These are phyloP conservation scores for Furcasterigmium furcatum DNA, from an alignment of 2,329 filamentous ascomycete genomes.

Conservation along the genomic window DNA sequence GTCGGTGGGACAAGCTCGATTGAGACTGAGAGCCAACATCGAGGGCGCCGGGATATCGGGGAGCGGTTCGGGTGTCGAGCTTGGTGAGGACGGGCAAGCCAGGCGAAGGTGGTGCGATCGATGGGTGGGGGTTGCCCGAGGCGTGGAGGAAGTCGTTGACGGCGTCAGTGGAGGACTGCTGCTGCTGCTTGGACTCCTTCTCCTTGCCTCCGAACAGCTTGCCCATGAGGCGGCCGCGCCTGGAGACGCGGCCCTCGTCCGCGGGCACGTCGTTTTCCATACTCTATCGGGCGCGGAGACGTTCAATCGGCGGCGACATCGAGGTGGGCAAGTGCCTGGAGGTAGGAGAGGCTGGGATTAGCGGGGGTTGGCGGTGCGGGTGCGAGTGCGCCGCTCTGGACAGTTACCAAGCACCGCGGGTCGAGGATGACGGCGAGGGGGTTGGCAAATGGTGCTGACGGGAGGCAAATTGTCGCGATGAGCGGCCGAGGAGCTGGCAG, in stretches of 20 bases:
- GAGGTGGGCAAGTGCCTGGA: not conserved
- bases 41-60: slow-evolving; percentile 53
- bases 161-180: slow-evolving; percentile 28
- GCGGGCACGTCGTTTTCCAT: slow-evolving; percentile 44
- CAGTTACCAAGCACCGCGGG: too few species aligned
- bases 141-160: slow-evolving; percentile 59
- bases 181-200: slow-evolving; percentile 33
- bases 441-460: not conserved
- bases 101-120: slow-evolving; percentile 42
- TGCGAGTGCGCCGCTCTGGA: too few species aligned
- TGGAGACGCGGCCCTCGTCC: slow-evolving; percentile 38
- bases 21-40: slow-evolving; percentile 38
- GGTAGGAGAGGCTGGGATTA: not conserved
- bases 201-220: slow-evolving; percentile 55
- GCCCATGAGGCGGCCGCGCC: slow-evolving; percentile 57
- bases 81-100: slow-evolving; percentile 41
- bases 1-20: slow-evolving; percentile 39
- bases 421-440: not conserved
- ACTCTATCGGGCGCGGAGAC: not conserved
- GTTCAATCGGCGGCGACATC: slow-evolving; percentile 1
- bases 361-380: too few species aligned
- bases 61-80: slow-evolving; percentile 53
- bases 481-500: too few species aligned
- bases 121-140: slow-evolving; percentile 50
- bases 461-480: not conserved